Percentiles rank a stretch among this genome's conserved stretches.
Evolutionary conservation across 2,329 filamentous ascomycete genomes (phyloP).

Genomic region (Daldinia sp.): DNA sequence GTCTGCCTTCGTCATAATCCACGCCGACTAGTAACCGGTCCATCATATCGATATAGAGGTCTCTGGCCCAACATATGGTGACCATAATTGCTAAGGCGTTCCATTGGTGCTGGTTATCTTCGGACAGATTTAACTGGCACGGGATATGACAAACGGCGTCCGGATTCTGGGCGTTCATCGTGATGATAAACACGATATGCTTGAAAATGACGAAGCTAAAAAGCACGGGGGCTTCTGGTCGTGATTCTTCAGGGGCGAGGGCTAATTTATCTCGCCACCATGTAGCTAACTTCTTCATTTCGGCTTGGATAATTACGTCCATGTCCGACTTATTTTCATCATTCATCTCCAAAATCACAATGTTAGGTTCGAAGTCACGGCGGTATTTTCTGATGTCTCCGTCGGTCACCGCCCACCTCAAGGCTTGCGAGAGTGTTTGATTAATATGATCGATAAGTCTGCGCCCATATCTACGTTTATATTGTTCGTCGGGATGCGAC

Average conservation of each 20-base stretch:
- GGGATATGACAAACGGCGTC: conserved; percentile 40
- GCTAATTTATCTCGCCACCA: conserved; percentile 35
- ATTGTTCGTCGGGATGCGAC: neutral
- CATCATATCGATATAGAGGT: conserved; percentile 35
- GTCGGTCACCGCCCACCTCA: conserved; percentile 43
- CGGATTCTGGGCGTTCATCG: conserved; percentile 43
- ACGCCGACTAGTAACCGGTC: conserved; percentile 11
- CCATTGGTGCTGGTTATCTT: conserved; percentile 46
- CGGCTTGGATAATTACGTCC: conserved; percentile 31
- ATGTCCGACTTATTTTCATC: conserved; percentile 33
- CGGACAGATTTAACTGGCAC: conserved; percentile 44
- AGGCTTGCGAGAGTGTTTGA: conserved; percentile 34
- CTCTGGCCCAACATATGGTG: conserved; percentile 47
- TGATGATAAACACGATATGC: conserved; percentile 45
- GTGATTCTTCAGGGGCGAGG: conserved; percentile 6
- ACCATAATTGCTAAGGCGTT: conserved; percentile 47
- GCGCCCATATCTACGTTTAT: conserved; percentile 9
- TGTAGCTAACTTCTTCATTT: conserved; percentile 35
- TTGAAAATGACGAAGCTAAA: conserved; percentile 46
- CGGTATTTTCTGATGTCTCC: conserved; percentile 36
- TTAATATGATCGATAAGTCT: conserved; percentile 38
- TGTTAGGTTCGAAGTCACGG: conserved; percentile 35
- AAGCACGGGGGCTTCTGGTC: conserved; percentile 39
- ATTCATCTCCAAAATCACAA: conserved; percentile 37
- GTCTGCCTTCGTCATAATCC: neutral